Evolutionary conservation across 495 filamentous ascomycete genomes (phyloP), one percentile per base, ranked within the genome.

Genomic region (Aspergillus kassunensis): DNA sequence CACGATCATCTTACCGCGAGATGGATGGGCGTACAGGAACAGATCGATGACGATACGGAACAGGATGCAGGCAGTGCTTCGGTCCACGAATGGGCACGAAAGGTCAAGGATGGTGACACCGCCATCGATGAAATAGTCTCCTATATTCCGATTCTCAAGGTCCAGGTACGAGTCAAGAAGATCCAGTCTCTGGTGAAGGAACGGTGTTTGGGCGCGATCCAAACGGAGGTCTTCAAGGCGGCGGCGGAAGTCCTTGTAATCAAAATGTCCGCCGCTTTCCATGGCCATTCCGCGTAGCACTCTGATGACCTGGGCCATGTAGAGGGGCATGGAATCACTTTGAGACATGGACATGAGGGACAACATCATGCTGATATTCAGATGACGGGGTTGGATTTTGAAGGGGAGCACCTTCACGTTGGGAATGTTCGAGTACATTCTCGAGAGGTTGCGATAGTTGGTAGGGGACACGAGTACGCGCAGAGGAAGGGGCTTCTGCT

Each of bases 51-150:
- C 83, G 31, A 90, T 84, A 51, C 87, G 81, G 62, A 90, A 90
- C 0, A 90, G 63, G 0, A 76, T 70, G 53, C 87, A 91, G 0
- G 86, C 88, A 35, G 75, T 80, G 41, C 77, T 73, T 4, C 81
- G 67, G 3, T 84, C 80, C 10, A 89, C 71, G 60, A 85, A 90
- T 0, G 86, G 85, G 60, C 84, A 87, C 2, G 80, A 85, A 24
- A 91, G 67, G 53, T 91, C 88, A 30, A 90, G 71, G 50, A 91
- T 87, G 0, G 86, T 88, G 6, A 90, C 68, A 11, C 71, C 68
- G 12, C 83, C 81, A 4, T 79, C 67, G 36, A 72, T 46, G 10
- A 62, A 64, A 24, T 64, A 61, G 29, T 62, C 52, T 0, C 54
- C 42, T 4, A 25, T 43, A 6, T 19, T 29, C n/a, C 27, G 21